Percentiles rank a stretch among this genome's conserved stretches.
These are phyloP conservation scores for Beauveria asiatica DNA, from an alignment of 2,329 filamentous ascomycete genomes.

Conservation along the genomic window DNA sequence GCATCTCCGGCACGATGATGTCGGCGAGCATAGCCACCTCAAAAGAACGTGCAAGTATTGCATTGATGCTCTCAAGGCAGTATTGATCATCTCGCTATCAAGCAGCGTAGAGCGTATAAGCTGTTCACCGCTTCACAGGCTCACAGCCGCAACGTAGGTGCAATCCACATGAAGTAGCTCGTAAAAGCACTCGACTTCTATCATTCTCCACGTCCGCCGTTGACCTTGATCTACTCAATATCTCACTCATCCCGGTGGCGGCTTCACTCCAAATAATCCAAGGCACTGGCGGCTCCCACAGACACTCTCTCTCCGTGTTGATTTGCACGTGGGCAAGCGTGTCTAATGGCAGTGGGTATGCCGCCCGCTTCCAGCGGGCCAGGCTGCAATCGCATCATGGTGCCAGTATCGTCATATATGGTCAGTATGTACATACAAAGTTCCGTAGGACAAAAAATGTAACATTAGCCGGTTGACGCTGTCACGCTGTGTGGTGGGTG, in stretches of 20 bases:
- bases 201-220: background rate
- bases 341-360: background rate
- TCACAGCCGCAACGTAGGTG: background rate
- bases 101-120: background rate
- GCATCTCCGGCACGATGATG: no score
- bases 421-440: no score
- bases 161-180: background rate
- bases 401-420: no score
- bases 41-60: background rate
- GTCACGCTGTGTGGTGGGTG: background rate
- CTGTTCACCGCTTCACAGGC: background rate
- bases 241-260: background rate
- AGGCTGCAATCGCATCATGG: background rate
- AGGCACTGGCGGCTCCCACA: background rate
- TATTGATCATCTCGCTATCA: no score
- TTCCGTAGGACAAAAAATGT: no score
- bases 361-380: background rate
- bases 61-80: background rate
- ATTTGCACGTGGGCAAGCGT: background rate
- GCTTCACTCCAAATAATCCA: background rate
- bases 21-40: no score
- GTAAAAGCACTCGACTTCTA: background rate
- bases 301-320: background rate
- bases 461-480: no score
- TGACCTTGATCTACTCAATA: background rate